Evolutionary conservation across 352 stramenopile species (phyloP).

Genomic region (Globisporangium cylindrosporum): DNA sequence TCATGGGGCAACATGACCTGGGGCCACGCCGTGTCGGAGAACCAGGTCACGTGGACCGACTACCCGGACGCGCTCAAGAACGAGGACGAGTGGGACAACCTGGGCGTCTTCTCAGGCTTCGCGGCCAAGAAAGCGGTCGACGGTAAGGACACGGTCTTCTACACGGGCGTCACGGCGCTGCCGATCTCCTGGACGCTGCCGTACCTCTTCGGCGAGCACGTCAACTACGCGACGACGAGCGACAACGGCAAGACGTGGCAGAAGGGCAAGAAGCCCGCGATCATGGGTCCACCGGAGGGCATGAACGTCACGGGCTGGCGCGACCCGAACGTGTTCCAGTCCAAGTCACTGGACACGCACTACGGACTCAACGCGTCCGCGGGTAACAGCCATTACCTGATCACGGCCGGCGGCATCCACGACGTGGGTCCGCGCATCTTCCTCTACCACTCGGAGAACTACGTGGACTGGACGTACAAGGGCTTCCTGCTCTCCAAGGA

Average conservation of each 20-base stretch:
- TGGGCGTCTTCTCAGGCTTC: constrained; percentile 78
- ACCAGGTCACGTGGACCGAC: constrained; percentile 73
- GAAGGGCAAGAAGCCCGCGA: constrained; percentile 45
- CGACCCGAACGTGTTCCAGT: constrained; percentile 63
- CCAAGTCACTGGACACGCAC: constrained; percentile 38
- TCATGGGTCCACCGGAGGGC: constrained; percentile 40
- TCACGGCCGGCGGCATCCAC: constrained; percentile 52
- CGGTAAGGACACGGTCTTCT: constrained; percentile 68
- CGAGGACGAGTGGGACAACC: constrained; percentile 61
- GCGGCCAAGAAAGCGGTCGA: constrained; percentile 51
- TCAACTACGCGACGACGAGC: constrained; percentile 58
- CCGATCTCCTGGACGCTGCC: constrained; percentile 29
- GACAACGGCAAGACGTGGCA: constrained; percentile 61
- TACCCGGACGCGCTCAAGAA: constrained; percentile 56
- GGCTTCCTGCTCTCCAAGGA: constrained; percentile 52
- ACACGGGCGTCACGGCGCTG: constrained; percentile 27
- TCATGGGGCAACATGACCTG: constrained; percentile 75
- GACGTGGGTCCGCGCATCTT: constrained; percentile 57
- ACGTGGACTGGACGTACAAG: constrained; percentile 67
- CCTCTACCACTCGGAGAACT: constrained; percentile 58
- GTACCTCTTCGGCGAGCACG: constrained; percentile 69
- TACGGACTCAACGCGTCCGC: constrained; percentile 25
- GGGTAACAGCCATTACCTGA: constrained; percentile 48
- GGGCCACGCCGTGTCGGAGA: constrained; percentile 66
- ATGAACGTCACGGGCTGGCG: constrained; percentile 67